A percentile compares a stretch with the other conserved stretches of the same genome.
These are phyloP conservation scores for Hirschfeldia incana DNA, from an alignment of 345 rosid species.

Conservation along the genomic window DNA sequence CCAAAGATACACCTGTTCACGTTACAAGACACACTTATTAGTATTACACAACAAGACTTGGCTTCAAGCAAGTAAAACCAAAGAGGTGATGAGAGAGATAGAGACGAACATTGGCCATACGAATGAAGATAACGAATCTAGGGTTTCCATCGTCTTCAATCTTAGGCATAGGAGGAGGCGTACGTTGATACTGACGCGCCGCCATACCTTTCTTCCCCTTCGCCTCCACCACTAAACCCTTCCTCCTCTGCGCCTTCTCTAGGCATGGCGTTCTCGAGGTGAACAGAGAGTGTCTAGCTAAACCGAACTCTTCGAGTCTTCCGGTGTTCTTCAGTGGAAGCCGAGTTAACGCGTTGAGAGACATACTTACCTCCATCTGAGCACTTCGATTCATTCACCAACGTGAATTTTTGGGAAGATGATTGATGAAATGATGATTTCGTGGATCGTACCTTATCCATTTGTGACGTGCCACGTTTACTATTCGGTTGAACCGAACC, in stretches of 20 bases:
- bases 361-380: conserved; percentile 73
- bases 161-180: conserved; percentile 77
- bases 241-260: conserved; percentile 27
- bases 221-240: conserved; percentile 61
- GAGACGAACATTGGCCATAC: conserved; percentile 78
- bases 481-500: neutral
- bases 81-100: neutral
- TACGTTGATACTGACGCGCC: conserved; percentile 74
- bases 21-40: neutral
- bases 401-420: neutral
- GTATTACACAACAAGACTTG: neutral
- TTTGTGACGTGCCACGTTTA: conserved; percentile 12
- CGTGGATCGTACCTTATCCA: conserved; percentile 36
- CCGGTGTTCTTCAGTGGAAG: conserved; percentile 61
- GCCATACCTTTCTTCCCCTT: conserved; percentile 84
- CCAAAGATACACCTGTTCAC: conserved; percentile 82
- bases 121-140: conserved; percentile 81
- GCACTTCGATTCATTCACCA: neutral
- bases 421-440: conserved; percentile 15
- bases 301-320: conserved; percentile 47
- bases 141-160: conserved; percentile 97
- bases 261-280: conserved; percentile 44
- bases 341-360: conserved; percentile 65
- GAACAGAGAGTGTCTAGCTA: conserved; percentile 58
- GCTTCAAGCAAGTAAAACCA: neutral